These are phyloP conservation scores for Flaveria trinervia DNA, from an alignment of 129 eudicot genomes.

Conservation along the genomic window DNA sequence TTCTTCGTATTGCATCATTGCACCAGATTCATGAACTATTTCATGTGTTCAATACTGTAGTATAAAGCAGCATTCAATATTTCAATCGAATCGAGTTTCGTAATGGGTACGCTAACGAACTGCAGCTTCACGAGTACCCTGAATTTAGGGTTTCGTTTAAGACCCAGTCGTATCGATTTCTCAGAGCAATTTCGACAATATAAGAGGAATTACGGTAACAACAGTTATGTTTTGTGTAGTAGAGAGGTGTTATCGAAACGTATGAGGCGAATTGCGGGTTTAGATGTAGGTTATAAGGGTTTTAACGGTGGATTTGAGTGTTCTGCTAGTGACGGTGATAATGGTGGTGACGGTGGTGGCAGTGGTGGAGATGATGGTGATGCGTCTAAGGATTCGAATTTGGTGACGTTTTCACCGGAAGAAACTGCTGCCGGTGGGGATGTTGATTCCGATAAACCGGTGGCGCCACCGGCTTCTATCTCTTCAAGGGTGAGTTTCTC, in stretches of 20 bases:
- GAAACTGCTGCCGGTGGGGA: slow-evolving; percentile 39
- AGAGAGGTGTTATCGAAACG: slow-evolving; percentile 29
- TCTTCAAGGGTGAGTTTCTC: slow-evolving; percentile 59
- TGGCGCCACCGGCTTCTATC: slow-evolving; percentile 39
- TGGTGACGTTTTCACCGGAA: slow-evolving; percentile 54
- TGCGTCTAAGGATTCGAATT: slow-evolving; percentile 51
- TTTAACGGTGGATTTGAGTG: slow-evolving; percentile 42
- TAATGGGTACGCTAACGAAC: slow-evolving; percentile 45
- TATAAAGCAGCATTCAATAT: neutral
- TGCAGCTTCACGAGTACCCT: slow-evolving; percentile 39
- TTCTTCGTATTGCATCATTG: neutral
- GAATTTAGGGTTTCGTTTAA: slow-evolving; percentile 32
- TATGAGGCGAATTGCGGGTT: slow-evolving; percentile 18
- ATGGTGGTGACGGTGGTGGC: slow-evolving; percentile 22
- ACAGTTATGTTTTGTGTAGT: slow-evolving; percentile 40
- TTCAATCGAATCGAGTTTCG: neutral
- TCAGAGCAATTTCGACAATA: slow-evolving; percentile 14
- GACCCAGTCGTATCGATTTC: slow-evolving; percentile 24
- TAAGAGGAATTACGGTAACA: slow-evolving; percentile 14
- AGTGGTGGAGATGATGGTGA: slow-evolving; percentile 43
- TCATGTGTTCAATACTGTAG: neutral
- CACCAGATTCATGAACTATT: slow-evolving; percentile 1
- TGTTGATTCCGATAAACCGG: slow-evolving; percentile 35
- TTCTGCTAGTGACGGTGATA: slow-evolving; percentile 36
- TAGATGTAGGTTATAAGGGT: slow-evolving; percentile 29